Evolutionary conservation across 1,284 basidiomycete species (phyloP).

Genomic region (Pseudozyma pruni): DNA sequence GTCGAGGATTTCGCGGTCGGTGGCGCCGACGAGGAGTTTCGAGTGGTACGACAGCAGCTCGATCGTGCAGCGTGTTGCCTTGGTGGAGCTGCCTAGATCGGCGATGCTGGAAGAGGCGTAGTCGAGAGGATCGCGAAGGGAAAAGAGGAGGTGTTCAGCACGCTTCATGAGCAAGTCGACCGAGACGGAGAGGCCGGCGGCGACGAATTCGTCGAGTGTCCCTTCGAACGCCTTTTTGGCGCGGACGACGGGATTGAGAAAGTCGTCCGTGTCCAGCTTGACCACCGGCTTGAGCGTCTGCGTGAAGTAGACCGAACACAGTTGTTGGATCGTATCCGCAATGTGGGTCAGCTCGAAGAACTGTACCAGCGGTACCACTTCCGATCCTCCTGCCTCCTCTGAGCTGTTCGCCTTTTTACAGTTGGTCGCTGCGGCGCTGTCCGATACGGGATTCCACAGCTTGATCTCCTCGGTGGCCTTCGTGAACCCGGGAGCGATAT

Average conservation of each 20-base stretch:
- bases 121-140: slow-evolving; percentile 83
- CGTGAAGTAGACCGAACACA: slow-evolving; percentile 97
- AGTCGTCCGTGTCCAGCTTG: slow-evolving; percentile 77
- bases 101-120: slow-evolving; percentile 70
- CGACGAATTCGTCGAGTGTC: slow-evolving; percentile 89
- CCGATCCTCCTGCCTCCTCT: slow-evolving; percentile 80
- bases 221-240: slow-evolving; percentile 97
- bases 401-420: slow-evolving; percentile 1
- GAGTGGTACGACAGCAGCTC: slow-evolving; percentile 88
- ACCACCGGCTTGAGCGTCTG: slow-evolving; percentile 76
- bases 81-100: slow-evolving; percentile 75
- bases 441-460: slow-evolving; percentile 44
- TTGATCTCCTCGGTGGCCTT: slow-evolving; percentile 71
- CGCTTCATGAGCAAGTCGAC: slow-evolving; percentile 97
- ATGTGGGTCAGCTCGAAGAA: slow-evolving; percentile 98
- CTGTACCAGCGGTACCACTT: slow-evolving; percentile 88
- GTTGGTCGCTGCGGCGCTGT: too few relatives aligned
- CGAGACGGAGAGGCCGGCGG: slow-evolving; percentile 89
- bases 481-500: slow-evolving; percentile 86
- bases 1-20: slow-evolving; percentile 93
- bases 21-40: slow-evolving; percentile 87
- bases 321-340: slow-evolving; percentile 95
- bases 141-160: slow-evolving; percentile 91
- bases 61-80: slow-evolving; percentile 86
- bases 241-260: slow-evolving; percentile 88